phyloP scores from a whole-genome alignment of 225 moss, liverwort and hornwort genomes.

The Antitrichia curtipendula region DNA sequence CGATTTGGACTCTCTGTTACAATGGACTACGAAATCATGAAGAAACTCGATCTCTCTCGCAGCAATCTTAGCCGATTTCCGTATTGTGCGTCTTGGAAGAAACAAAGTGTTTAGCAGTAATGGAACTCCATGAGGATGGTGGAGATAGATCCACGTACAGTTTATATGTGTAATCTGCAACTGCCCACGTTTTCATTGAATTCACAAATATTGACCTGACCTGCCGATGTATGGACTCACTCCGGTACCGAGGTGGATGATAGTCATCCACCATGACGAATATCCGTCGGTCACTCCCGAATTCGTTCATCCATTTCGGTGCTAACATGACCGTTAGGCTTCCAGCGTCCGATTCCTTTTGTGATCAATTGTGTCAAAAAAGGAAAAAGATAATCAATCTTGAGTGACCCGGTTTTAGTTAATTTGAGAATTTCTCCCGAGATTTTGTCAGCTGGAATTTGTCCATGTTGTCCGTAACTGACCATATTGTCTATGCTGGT shows the following conservation, averaged over 20 bases:
- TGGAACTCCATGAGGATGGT: not conserved
- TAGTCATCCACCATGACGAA: not conserved
- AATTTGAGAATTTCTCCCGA: not conserved
- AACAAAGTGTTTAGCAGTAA: not conserved
- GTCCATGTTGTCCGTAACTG: not conserved
- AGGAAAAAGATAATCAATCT: not conserved
- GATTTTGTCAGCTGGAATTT: not conserved
- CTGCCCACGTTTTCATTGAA: not conserved
- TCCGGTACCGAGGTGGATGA: not conserved
- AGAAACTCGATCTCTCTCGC: not conserved
- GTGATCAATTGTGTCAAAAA: not conserved
- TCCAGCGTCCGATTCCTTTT: not conserved
- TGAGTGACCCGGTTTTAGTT: not conserved
- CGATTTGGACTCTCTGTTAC: not conserved
- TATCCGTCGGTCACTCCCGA: not conserved
- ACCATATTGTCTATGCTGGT: not conserved
- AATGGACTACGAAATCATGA: not conserved
- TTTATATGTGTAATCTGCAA: not conserved
- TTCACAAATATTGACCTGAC: not conserved
- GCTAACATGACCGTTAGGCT: not conserved
- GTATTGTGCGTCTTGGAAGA: not conserved
- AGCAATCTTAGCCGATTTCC: not conserved
- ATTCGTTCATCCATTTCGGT: not conserved
- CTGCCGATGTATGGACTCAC: not conserved
- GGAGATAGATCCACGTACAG: not conserved